Evolutionary conservation across 2,329 filamentous ascomycete genomes (phyloP).

Genomic region (Fusarium sororula): DNA sequence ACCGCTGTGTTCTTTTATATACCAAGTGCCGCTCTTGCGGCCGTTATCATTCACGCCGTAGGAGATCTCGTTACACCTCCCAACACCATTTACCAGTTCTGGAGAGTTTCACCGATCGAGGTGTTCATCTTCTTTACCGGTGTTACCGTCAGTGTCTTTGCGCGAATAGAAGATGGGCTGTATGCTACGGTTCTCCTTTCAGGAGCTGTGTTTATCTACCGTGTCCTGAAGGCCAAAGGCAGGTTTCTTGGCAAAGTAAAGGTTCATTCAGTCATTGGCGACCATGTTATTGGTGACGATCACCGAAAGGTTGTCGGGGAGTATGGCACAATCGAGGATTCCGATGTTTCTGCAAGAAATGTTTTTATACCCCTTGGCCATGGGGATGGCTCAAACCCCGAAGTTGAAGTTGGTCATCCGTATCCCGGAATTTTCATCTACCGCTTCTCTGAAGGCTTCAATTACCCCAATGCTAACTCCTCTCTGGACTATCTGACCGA

Average conservation of each 20-base stretch:
- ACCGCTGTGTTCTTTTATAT: constrained; percentile 95
- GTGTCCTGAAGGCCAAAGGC: constrained; percentile 83
- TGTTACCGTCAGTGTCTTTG: constrained; percentile 89
- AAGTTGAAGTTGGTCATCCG: constrained; percentile 79
- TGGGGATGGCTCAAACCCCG: constrained; percentile 89
- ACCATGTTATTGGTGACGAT: constrained; percentile 75
- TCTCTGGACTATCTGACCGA: constrained; percentile 82
- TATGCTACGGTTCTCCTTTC: constrained; percentile 86
- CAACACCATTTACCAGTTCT: constrained; percentile 93
- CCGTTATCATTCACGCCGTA: constrained; percentile 95
- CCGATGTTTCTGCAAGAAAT: constrained; percentile 69
- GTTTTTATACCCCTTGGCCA: constrained; percentile 90
- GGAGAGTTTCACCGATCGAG: constrained; percentile 90
- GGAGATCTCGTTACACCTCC: constrained; percentile 91
- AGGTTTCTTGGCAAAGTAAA: constrained; percentile 75
- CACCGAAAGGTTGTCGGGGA: constrained; percentile 56
- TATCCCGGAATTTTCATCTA: constrained; percentile 97
- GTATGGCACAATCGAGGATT: constrained; percentile 65
- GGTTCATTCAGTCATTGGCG: constrained; percentile 83
- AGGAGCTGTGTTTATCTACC: constrained; percentile 80
- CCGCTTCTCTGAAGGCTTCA: constrained; percentile 93
- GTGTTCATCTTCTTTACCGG: constrained; percentile 93
- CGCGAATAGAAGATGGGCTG: constrained; percentile 89
- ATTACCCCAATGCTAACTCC: constrained; percentile 92
- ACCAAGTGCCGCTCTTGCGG: constrained; percentile 80